Percentiles rank a stretch among this genome's conserved stretches.
Conservation (phyloP, 768 basidiomycete species). For the Termitomyces sp. region DNA sequence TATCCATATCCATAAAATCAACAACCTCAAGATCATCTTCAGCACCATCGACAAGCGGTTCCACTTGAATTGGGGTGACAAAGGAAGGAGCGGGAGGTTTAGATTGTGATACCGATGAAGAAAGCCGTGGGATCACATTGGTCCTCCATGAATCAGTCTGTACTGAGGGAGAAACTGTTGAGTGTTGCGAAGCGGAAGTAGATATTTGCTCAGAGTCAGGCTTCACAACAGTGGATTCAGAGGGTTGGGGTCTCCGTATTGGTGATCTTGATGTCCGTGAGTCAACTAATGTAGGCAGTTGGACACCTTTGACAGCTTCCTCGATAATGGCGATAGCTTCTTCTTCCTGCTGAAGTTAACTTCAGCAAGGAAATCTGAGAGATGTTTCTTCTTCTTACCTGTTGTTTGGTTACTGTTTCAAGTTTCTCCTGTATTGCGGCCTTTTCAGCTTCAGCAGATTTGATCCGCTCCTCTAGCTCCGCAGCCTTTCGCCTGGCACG, state of each 20-base stretch:
- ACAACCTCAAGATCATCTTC: conserved; percentile 75
- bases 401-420: conserved; percentile 16
- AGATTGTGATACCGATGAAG: not conserved
- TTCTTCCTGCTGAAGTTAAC: conserved; percentile 22
- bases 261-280: conserved; percentile 18
- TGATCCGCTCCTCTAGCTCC: conserved; percentile 69
- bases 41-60: conserved; percentile 39
- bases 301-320: conserved; percentile 35
- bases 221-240: conserved; percentile 17
- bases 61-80: conserved; percentile 32
- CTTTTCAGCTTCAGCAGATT: conserved; percentile 36
- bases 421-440: conserved; percentile 18
- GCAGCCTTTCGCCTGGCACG: conserved; percentile 77
- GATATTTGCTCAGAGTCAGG: not conserved
- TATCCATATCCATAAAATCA: conserved; percentile 75
- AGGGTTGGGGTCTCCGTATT: conserved; percentile 25
- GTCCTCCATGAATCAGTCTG: conserved; percentile 68
- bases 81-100: conserved; percentile 26
- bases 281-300: conserved; percentile 3
- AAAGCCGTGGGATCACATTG: conserved; percentile 21
- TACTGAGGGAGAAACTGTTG: conserved; percentile 25
- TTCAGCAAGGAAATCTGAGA: not conserved
- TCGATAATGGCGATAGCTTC: conserved; percentile 42
- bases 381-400: conserved; percentile 7
- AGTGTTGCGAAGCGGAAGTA: conserved; percentile 7